Base-by-base conservation (phyloP, 2,329 filamentous ascomycete genomes). In the Monosporascus sp. region DNA sequence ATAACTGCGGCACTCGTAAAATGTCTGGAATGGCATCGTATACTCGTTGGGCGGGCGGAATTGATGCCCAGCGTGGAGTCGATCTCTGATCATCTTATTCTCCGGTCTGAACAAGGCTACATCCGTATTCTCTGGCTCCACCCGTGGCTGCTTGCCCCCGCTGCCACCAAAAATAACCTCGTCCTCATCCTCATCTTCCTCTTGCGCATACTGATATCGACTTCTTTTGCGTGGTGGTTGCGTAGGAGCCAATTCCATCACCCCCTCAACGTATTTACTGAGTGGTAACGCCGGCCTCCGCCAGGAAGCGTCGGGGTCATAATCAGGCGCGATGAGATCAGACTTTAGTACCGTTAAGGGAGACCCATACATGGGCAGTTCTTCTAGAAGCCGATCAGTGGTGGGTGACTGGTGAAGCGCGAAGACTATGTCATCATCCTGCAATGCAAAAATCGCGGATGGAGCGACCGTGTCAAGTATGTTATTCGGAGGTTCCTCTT, bases 41-140 rank as follows among this genome's bases (percentile, higher is more conserved):
- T 91, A 86, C 67, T 97, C 93, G 0, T 90, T 91, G 0, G 94
- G 94, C 17, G 94, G 94, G 51, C 92, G 82, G 75, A 99, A 97
- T 57, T 93, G 89, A 68, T 97, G 92, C 8, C 89, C 89, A 9
- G 90, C 89, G 66, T 97, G 90, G 5, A 99, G 81, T 17, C 94
- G 82, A 66, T 97, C 93, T 53, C 93, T 84, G 41, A 97, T 91
- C 51, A 86, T 81, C 69, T 93, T 95, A 74, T 95, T 93, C 55
- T 96, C 89, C 0, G 90, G 85, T 57, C 89, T 85, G 71, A 99
- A 99, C 0, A 99, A 75, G 1, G 93, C 92, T 53, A 97, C 90
- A 54, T 89, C 82, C 2, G 79, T 83, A 58, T 87, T 86, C 57
- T 88, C 83, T 0, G 91, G 85, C 1, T 81, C 79, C 8, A 92